Percentiles rank a stretch among this genome's conserved stretches.
These are phyloP conservation scores for Talaromyces funiculosus DNA, from an alignment of 2,329 filamentous ascomycete genomes.

Conservation along the genomic window DNA sequence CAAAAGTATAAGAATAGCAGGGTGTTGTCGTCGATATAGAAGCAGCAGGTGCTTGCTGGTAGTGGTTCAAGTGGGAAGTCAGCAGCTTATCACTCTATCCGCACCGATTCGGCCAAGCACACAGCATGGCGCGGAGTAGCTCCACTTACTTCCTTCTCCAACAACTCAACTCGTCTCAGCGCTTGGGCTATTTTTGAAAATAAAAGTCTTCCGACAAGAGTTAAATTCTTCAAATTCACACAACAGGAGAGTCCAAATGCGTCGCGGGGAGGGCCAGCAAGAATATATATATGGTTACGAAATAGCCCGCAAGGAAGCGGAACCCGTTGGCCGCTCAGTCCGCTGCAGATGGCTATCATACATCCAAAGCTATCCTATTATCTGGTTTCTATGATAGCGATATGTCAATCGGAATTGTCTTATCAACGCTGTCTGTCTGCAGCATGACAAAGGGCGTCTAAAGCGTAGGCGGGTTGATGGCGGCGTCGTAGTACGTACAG, in stretches of 20 bases:
- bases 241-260: background rate
- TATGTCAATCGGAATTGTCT: background rate
- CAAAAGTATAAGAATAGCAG: background rate
- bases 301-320: background rate
- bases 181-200: too few relatives aligned
- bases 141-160: background rate
- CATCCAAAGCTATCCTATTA: background rate
- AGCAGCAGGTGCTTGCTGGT: background rate
- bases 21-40: background rate
- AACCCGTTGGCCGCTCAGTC: slow-evolving; percentile 3
- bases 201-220: too few relatives aligned
- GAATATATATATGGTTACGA: background rate
- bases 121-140: background rate
- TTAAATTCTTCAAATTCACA: background rate
- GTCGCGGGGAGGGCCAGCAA: background rate
- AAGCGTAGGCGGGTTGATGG: too few relatives aligned
- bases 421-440: background rate
- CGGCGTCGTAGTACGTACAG: background rate
- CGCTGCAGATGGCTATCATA: background rate
- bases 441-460: background rate
- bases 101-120: slow-evolving; percentile 5
- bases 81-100: slow-evolving; percentile 4
- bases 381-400: background rate
- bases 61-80: background rate
- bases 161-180: too few relatives aligned